Evolutionary conservation across 139 green algal genomes (phyloP).

Genomic region (Microglena sp.): DNA sequence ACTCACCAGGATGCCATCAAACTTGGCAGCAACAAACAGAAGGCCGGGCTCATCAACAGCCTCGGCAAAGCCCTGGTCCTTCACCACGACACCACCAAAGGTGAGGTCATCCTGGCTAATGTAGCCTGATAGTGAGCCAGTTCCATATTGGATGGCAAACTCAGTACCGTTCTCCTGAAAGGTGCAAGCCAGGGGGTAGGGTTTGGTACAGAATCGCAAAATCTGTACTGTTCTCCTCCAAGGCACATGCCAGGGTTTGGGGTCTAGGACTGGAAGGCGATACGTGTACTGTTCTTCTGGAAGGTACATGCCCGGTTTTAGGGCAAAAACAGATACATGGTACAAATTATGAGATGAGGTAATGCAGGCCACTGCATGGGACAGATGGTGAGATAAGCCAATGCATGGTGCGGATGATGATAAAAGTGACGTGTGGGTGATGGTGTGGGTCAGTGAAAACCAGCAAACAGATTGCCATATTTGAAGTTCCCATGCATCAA

Average conservation of each 20-base stretch:
- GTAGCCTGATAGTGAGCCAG: constrained; percentile 81
- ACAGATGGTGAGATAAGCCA: too few relatives aligned
- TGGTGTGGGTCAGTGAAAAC: too few relatives aligned
- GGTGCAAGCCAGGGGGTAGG: neutral
- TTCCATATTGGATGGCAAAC: constrained; percentile 97
- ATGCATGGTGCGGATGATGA: too few relatives aligned
- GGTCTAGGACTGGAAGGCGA: neutral
- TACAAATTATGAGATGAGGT: too few relatives aligned
- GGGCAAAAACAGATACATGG: too few relatives aligned
- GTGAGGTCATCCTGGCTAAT: constrained; percentile 72
- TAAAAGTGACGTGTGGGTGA: too few relatives aligned
- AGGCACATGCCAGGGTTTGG: neutral
- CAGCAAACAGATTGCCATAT: too few relatives aligned
- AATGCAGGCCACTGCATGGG: too few relatives aligned
- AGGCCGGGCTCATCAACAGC: constrained; percentile 86
- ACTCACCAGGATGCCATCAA: constrained; percentile 92
- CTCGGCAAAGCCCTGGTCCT: constrained; percentile 41
- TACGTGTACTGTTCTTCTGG: too few relatives aligned
- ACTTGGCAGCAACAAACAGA: constrained; percentile 90
- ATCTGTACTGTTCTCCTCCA: neutral
- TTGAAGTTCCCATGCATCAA: too few relatives aligned
- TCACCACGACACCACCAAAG: constrained; percentile 60
- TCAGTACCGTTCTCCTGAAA: constrained; percentile 62
- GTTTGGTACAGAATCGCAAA: neutral
- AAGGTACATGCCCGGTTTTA: too few relatives aligned